These are phyloP conservation scores for Starmerella vaccinii DNA, from an alignment of 805 yeast genomes.

Conservation along the genomic window DNA sequence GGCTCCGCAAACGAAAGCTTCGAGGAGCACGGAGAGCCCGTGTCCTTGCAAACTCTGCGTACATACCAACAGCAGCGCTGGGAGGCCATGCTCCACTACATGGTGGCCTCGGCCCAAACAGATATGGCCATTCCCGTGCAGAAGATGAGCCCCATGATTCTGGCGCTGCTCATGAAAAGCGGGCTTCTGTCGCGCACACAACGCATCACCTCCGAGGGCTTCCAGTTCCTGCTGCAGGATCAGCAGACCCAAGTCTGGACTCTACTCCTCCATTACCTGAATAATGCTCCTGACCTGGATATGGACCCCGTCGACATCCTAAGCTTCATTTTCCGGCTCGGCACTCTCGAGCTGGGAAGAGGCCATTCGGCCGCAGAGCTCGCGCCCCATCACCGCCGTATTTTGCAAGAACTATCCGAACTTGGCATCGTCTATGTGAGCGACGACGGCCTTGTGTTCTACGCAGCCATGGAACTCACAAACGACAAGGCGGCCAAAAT, in stretches of 20 bases:
- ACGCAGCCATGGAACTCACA: conserved; percentile 22
- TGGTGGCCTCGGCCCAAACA: conserved; percentile 68
- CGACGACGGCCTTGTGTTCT: conserved; percentile 27
- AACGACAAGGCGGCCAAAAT: conserved; percentile 1
- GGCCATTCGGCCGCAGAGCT: conserved; percentile 65
- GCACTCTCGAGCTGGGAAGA: conserved; percentile 82
- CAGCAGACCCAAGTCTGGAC: conserved; percentile 94
- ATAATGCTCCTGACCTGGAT: conserved; percentile 68
- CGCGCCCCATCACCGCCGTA: conserved; percentile 67
- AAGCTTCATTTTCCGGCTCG: conserved; percentile 85
- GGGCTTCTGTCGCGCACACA: conserved; percentile 65
- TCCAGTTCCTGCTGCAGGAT: conserved; percentile 87
- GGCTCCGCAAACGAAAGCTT: conserved; percentile 56
- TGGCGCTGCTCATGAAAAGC: conserved; percentile 63
- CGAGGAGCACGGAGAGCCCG: conserved; percentile 52
- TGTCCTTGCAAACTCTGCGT: conserved; percentile 45
- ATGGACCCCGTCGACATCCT: conserved; percentile 96
- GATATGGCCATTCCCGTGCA: conserved; percentile 32
- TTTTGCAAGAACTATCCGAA: conserved; percentile 83
- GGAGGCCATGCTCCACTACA: conserved; percentile 91
- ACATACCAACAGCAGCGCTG: conserved; percentile 75
- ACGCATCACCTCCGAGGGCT: conserved; percentile 78
- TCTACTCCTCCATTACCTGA: conserved; percentile 70
- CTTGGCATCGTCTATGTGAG: conserved; percentile 73
- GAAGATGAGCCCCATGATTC: conserved; percentile 35